These are phyloP conservation scores for Henckelia pumila DNA, from an alignment of 257 asterid species.

Conservation along the genomic window DNA sequence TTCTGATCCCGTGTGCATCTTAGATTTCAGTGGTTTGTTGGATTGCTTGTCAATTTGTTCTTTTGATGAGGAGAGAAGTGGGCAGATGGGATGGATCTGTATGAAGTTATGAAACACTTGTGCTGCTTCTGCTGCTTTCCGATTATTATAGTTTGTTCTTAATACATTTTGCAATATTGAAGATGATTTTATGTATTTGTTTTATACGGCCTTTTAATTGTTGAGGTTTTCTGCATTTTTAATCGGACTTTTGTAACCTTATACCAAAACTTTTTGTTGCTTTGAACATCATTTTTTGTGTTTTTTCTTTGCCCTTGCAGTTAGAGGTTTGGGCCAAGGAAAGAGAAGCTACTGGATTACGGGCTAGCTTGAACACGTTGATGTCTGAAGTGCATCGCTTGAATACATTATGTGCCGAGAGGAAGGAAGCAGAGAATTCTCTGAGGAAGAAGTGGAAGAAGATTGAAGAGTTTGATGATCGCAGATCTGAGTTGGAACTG, in stretches of 20 bases:
- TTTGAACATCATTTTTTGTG: constrained; percentile 5
- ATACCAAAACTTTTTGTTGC: constrained; percentile 11
- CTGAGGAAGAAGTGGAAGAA: constrained; percentile 95
- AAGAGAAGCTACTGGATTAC: constrained; percentile 90
- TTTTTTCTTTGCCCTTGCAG: constrained; percentile 40
- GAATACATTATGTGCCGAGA: constrained; percentile 86
- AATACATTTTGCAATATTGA: background rate
- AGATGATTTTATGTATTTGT: constrained; percentile 1
- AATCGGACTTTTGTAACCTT: background rate
- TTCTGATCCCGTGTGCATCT: constrained; percentile 8
- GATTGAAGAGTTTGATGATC: constrained; percentile 96
- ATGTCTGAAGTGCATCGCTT: constrained; percentile 84
- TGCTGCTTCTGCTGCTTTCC: constrained; percentile 1
- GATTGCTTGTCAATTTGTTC: background rate
- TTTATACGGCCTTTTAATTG: background rate
- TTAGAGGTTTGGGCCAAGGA: constrained; percentile 98
- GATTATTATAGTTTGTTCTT: background rate
- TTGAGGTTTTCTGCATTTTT: constrained; percentile 12
- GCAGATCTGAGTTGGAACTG: constrained; percentile 92
- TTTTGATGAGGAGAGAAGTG: background rate
- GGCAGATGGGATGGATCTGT: background rate
- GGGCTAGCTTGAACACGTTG: constrained; percentile 79
- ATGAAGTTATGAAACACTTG: constrained; percentile 5
- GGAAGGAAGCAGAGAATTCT: constrained; percentile 98
- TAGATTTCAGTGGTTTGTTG: constrained; percentile 1